phyloP scores from a whole-genome alignment of 306 rosid genomes.

The Alnus rubra region DNA sequence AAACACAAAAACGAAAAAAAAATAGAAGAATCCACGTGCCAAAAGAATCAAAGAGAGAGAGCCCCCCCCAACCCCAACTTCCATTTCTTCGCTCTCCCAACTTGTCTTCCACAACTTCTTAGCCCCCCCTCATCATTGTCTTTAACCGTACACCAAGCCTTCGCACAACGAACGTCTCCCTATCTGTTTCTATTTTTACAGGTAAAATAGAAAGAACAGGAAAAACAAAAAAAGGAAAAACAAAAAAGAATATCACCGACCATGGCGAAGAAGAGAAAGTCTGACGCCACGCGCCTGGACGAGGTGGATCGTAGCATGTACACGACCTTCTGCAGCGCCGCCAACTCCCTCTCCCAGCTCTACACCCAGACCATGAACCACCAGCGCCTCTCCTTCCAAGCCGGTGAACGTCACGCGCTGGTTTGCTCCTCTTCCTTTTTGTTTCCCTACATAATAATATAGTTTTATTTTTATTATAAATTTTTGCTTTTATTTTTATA shows the following conservation, averaged over 20 bases:
- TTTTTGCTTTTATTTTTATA: neutral
- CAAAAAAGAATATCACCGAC: neutral
- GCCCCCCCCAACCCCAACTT: neutral
- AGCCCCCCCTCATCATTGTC: neutral
- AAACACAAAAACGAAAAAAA: no score
- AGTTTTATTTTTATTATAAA: neutral
- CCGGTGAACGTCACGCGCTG: constrained; percentile 93
- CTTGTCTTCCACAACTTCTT: no score
- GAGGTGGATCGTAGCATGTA: constrained; percentile 97
- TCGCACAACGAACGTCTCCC: neutral
- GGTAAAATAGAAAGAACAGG: neutral
- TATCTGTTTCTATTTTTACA: neutral
- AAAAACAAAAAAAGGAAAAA: neutral
- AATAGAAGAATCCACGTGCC: no score
- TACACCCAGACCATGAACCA: constrained; percentile 90
- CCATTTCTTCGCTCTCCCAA: neutral
- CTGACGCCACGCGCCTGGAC: constrained; percentile 80
- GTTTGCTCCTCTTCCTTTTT: constrained; percentile 31
- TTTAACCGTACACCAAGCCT: constrained; percentile 7
- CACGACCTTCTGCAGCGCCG: constrained; percentile 91
- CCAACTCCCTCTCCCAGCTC: constrained; percentile 91
- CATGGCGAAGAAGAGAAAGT: constrained; percentile 63
- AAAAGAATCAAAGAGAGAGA: no score
- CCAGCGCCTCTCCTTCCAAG: constrained; percentile 86
- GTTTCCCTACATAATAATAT: neutral